A percentile compares a stretch with the other conserved stretches of the same genome.
Evolutionary conservation across 2,329 filamentous ascomycete species (phyloP).

Genomic region (Pyricularia grisea): DNA sequence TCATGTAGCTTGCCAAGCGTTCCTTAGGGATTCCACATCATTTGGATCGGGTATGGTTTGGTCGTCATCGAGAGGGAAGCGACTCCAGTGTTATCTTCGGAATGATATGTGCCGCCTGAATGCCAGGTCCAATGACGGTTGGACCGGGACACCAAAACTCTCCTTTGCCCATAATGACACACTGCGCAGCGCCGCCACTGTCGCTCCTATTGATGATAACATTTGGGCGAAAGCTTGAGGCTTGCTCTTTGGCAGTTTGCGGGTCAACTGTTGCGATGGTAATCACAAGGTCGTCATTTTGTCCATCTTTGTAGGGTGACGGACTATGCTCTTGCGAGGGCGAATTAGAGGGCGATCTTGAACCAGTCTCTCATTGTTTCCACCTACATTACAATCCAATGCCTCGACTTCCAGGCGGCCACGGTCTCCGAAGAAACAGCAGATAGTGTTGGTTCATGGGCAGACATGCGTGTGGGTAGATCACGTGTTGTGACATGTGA

Average conservation of each 20-base stretch:
- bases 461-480: too few species aligned
- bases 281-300: background rate
- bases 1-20: background rate
- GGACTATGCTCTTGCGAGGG: background rate
- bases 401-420: too few species aligned
- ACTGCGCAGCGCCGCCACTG: background rate
- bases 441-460: too few species aligned
- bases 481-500: too few species aligned
- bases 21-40: background rate
- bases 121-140: background rate
- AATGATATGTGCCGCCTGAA: background rate
- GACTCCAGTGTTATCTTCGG: background rate
- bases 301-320: background rate
- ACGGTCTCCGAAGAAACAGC: too few species aligned
- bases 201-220: background rate
- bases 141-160: background rate
- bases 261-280: background rate
- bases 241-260: background rate
- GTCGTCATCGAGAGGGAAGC: background rate
- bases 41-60: background rate
- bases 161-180: background rate
- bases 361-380: too few species aligned
- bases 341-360: background rate
- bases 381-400: too few species aligned
- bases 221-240: background rate